Evolutionary conservation across 2,329 filamentous ascomycete species (phyloP), one percentile per base, ranked within the genome.

Genomic region (Anthostomella pinea): DNA sequence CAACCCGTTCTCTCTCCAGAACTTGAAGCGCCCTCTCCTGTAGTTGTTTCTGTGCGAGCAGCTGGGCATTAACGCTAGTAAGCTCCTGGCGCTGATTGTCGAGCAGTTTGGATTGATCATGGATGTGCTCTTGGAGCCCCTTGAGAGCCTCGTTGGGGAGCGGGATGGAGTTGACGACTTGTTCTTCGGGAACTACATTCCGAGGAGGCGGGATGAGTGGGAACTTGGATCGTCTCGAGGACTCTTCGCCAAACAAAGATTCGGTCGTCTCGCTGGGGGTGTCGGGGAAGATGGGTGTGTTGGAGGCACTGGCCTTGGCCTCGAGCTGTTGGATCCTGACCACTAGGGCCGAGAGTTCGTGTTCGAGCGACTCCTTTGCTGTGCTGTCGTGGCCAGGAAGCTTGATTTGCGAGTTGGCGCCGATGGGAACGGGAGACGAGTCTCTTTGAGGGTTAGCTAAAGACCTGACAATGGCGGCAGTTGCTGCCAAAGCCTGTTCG

Each of bases 21-120:
- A 85, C 79, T 52, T 85, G 83, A 38, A 95, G 81, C 20, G 87
- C 85, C 57, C 81, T 79, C 63, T 90, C 85, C 59, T 94, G 88
- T 46, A 89, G 77, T 57, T 85, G 81, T 63, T 93, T 87, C 60
- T 95, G 88, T 64, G 90, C 80, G 39, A 87, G 75, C 34, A 97
- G 76, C 63, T 95, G 87, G 42, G 86, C 83, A 55, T 88, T 89
- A 48, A 96, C 86, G 56, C 83, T 84, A 42, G 84, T 83, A 46
- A 95, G 85, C 65, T 93, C 86, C 52, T 89, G 81, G 53, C 86
- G 85, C 63, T 95, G 90, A 54, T 78, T 86, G 63, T 87, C 83
- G 54, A 96, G 89, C 59, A 95, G 81, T 63, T 94, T 89, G 39
- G 90, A 90, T 68, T 97, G 89, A 61, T 90, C 87, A 59, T 94